phyloP scores from a whole-genome alignment of 768 basidiomycete species.

The Crepidotus variabilis region DNA sequence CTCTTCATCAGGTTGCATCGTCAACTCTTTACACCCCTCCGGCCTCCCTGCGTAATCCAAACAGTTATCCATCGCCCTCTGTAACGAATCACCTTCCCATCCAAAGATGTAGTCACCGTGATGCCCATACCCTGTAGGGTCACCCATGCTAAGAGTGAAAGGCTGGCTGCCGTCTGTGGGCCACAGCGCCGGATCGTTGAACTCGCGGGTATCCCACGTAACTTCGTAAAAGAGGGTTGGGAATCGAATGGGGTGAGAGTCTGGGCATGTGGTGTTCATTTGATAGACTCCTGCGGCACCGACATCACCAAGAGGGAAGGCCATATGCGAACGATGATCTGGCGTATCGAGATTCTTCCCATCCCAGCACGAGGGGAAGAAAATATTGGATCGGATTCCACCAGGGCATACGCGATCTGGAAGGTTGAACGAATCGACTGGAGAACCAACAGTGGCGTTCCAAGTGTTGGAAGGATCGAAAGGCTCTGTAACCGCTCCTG shows the following conservation, averaged over 20 bases:
- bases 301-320: constrained; percentile 22
- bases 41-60: not conserved
- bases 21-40: not conserved
- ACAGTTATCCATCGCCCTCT: not conserved
- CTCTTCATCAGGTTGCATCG: not conserved
- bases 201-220: constrained; percentile 29
- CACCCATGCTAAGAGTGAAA: constrained; percentile 27
- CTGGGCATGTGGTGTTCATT: constrained; percentile 23
- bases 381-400: constrained; percentile 38
- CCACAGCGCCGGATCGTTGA: constrained; percentile 14
- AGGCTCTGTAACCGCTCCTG: constrained; percentile 23
- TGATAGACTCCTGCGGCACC: constrained; percentile 25
- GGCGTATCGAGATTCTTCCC: constrained; percentile 36
- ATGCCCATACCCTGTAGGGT: constrained; percentile 50
- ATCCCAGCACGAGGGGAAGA: constrained; percentile 41
- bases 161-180: not conserved
- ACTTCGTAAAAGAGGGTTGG: constrained; percentile 41
- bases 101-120: constrained; percentile 25
- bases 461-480: constrained; percentile 18
- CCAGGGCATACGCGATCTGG: constrained; percentile 29
- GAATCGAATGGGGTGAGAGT: constrained; percentile 31
- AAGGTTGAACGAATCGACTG: constrained; percentile 10
- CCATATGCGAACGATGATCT: constrained; percentile 38
- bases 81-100: not conserved
- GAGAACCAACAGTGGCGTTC: not conserved